Base-by-base conservation (phyloP, 1,139 yeast species). In the Hyphopichia khmerensis region DNA sequence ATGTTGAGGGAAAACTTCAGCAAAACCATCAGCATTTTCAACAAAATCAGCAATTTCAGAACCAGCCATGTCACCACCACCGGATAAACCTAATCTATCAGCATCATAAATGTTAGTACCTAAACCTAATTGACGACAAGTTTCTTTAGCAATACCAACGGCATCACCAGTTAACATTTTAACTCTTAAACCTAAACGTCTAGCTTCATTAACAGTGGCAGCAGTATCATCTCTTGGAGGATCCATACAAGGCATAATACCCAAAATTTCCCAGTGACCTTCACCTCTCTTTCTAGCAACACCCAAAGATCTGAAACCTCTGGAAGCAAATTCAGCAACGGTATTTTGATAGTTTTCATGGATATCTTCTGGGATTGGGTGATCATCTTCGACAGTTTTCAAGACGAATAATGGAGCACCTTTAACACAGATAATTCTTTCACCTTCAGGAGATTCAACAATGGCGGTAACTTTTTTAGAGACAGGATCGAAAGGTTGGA, bases 151-250 rank as follows among this genome's bases (percentile, higher is more conserved):
- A 77, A 89, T 89, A 82, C 96, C 96, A 67, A 89, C 96, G 75
- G 96, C 96, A 77, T 89, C 96, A 87, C 96, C 96, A 79, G 96
- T 89, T 71, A 89, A 82, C 96, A 89, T 89, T 88, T 89, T 89
- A 62, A 89, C 96, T 76, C 95, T 84, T 68, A 89, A 82, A 87
- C 96, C 96, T 65, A 89, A 82, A 62, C 79, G 73, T 80, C 88
- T 87, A 64, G 96, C 96, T 79, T 89, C 96, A 73, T 80, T 72
- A 70, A 89, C 95, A 72, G 96, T 89, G 67, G 84, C 87, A 68
- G 96, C 96, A 81, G 96, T 89, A 72, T 89, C 96, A 70, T 88
- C 96, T 84, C 96, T 87, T 76, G 96, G 96, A 65, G 96, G 96
- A 75, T 89, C 96, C 93, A 89, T 88, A 82, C 96, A 88, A 71